Base-by-base conservation (phyloP, 257 asterid genomes). In the Penstemon eatonii region DNA sequence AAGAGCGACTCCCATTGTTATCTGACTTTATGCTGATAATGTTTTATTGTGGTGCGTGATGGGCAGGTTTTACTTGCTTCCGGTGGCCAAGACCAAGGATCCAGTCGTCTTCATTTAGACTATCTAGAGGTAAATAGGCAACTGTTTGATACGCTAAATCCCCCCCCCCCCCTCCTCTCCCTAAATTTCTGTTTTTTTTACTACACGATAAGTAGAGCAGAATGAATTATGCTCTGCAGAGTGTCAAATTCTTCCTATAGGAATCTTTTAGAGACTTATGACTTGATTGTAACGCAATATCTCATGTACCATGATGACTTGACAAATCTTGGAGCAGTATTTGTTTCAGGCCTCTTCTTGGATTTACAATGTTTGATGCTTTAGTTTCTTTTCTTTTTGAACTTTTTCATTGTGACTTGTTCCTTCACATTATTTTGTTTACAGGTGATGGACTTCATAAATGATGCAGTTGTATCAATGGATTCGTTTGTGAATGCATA, bases 381-480 rank as follows among this genome's bases (percentile, higher is more conserved):
- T 39, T 49, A 56, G 39, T 6, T 57, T 51, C 43, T 60, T 43
- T 47, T 45, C 60, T 53, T 5, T 42, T 39, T 50, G 62, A 11
- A 41, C 68, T 51, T 51, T 65, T 44, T 45, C 58, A 37, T 53
- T 52, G 10, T 66, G 53, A 67, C 61, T 68, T 25, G 4, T 59
- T 39, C 63, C 3, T 61, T 40, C 53, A 52, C 52, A 50, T 62
- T 51, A 25, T 49, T 49, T 68, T 59, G 50, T 74, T 51, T 76
- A 67, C 91, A 93, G 99, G 95, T 90, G 66, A 90, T 93, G 96
- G 99, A 90, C 82, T 93, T 90, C 91, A 76, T 93, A 66, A 93
- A 93, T 76, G 99, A 93, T 66, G 89, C 95, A 36, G 90, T 93
- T 70, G 91, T 90, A 56, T 81, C 96, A 50, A 74, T 93, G 86